Evolutionary conservation across 345 rosid species (phyloP).

Genomic region (Pistacia integerrima): DNA sequence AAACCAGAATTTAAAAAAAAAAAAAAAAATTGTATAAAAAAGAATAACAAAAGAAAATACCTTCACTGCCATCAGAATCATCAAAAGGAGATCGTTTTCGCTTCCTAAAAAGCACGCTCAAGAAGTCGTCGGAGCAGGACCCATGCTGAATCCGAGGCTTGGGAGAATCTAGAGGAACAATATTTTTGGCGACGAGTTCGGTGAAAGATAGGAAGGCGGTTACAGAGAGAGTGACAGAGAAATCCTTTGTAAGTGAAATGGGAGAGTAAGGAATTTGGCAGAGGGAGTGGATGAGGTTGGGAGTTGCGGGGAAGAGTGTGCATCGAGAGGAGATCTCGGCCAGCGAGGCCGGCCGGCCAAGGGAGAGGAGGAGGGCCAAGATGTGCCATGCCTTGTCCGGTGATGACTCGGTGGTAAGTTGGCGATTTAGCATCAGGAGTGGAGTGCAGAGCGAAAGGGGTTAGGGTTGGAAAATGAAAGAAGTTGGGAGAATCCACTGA

Average conservation of each 20-base stretch:
- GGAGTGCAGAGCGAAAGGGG: conserved; percentile 14
- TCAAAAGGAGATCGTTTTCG: conserved; percentile 36
- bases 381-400: conserved; percentile 64
- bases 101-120: conserved; percentile 27
- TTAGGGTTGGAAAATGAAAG: conserved; percentile 11
- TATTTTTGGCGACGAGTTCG: conserved; percentile 28
- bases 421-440: conserved; percentile 34
- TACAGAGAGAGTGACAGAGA: conserved; percentile 38
- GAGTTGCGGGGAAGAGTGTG: conserved; percentile 39
- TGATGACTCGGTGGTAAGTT: conserved; percentile 15
- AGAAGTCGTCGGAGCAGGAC: background rate
- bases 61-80: conserved; percentile 13
- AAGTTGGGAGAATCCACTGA: background rate
- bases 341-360: conserved; percentile 49
- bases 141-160: background rate
- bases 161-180: conserved; percentile 7
- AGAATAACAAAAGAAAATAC: background rate
- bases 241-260: conserved; percentile 30
- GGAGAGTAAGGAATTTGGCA: conserved; percentile 54
- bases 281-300: conserved; percentile 40
- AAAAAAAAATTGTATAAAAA: background rate
- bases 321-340: conserved; percentile 42
- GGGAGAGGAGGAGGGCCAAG: conserved; percentile 44
- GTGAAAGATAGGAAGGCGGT: conserved; percentile 28
- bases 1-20: background rate